These are phyloP conservation scores for Nitzschia inconspicua DNA, from an alignment of 108 stramenopile genomes.

Conservation along the genomic window DNA sequence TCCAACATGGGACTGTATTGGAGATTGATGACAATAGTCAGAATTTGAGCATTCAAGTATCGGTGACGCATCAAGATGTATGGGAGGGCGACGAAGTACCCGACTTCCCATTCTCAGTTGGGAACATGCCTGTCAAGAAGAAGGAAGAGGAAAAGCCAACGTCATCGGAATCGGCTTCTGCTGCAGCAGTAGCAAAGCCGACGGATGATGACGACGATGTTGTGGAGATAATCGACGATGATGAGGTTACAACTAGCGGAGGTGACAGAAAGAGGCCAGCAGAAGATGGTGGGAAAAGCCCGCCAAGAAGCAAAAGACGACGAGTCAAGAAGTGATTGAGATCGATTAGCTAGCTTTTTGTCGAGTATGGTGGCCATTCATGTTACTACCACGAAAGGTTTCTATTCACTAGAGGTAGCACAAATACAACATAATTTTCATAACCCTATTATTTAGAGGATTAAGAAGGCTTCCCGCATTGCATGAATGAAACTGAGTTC, in stretches of 20 bases:
- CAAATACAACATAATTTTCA: not conserved
- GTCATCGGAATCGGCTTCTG: not conserved
- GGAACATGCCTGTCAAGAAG: constrained; percentile 31
- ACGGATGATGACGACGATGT: constrained; percentile 40
- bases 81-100: constrained; percentile 57
- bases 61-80: constrained; percentile 59
- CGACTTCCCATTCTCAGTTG: constrained; percentile 64
- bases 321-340: constrained; percentile 39
- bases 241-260: constrained; percentile 13
- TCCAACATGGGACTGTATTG: constrained; percentile 79
- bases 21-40: constrained; percentile 87
- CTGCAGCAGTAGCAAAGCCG: not conserved
- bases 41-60: constrained; percentile 80
- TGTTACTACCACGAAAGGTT: too few relatives aligned
- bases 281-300: constrained; percentile 10
- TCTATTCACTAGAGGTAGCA: not conserved
- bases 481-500: not conserved
- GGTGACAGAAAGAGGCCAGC: constrained; percentile 5
- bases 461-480: not conserved
- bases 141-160: not conserved
- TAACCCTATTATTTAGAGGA: not conserved
- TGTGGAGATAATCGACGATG: constrained; percentile 22
- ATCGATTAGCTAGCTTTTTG: constrained; percentile 29
- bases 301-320: constrained; percentile 47
- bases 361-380: too few relatives aligned